Conservation (phyloP, 1,139 yeast genomes). For the Hemisphaericaspora xylanilytica region DNA sequence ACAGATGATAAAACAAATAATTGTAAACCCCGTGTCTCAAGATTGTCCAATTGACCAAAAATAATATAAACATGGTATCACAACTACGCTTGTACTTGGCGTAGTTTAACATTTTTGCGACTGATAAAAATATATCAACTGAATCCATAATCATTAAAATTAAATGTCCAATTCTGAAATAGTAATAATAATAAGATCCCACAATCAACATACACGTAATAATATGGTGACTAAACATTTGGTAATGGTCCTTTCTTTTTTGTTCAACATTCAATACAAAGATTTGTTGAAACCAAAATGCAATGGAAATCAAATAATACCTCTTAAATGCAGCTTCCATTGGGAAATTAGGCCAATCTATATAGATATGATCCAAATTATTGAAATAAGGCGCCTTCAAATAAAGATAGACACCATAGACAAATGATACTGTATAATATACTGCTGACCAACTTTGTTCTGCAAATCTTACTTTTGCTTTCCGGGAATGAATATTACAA, state of each 20-base stretch:
- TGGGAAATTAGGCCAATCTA: constrained; percentile 73
- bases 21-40: constrained; percentile 76
- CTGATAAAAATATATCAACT: constrained; percentile 68
- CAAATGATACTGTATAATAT: constrained; percentile 59
- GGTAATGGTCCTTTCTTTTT: constrained; percentile 75
- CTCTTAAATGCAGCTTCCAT: constrained; percentile 53
- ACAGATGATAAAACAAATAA: constrained; percentile 57
- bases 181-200: constrained; percentile 74
- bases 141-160: constrained; percentile 80
- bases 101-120: constrained; percentile 78
- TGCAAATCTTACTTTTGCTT: constrained; percentile 65
- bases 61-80: constrained; percentile 66
- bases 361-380: constrained; percentile 58
- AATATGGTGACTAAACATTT: constrained; percentile 87
- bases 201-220: constrained; percentile 66
- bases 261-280: constrained; percentile 75
- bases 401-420: constrained; percentile 59
- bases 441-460: constrained; percentile 82
- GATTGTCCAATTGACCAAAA: constrained; percentile 66
- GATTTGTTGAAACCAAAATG: constrained; percentile 80
- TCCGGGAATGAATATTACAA: constrained; percentile 46
- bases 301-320: constrained; percentile 70
- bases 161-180: constrained; percentile 75
- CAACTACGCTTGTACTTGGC: constrained; percentile 59
- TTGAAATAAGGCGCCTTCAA: constrained; percentile 57